Evolutionary conservation across 2,329 filamentous ascomycete genomes (phyloP).

Genomic region (Fusarium sp.): DNA sequence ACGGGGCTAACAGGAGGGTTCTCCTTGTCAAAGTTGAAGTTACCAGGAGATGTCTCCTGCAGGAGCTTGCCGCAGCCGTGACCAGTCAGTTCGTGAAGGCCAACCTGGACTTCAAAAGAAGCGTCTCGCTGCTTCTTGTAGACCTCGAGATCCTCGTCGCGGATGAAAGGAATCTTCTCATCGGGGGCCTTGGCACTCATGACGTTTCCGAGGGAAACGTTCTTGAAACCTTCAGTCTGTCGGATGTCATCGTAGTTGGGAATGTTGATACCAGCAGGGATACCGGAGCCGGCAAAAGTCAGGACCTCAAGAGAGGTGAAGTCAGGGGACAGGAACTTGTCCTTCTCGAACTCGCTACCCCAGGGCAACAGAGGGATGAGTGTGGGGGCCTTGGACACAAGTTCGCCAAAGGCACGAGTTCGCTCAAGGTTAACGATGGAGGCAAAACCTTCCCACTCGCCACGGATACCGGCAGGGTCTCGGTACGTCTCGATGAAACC

Average conservation of each 20-base stretch:
- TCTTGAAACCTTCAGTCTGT: slow-evolving; percentile 90
- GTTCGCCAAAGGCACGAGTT: slow-evolving; percentile 85
- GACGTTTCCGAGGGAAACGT: slow-evolving; percentile 93
- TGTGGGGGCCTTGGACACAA: slow-evolving; percentile 82
- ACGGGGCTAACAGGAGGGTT: slow-evolving; percentile 87
- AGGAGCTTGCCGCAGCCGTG: slow-evolving; percentile 95
- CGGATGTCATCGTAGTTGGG: slow-evolving; percentile 82
- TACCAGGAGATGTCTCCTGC: slow-evolving; percentile 84
- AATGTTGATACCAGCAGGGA: slow-evolving; percentile 76
- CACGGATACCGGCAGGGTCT: slow-evolving; percentile 83
- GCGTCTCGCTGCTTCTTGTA: slow-evolving; percentile 87
- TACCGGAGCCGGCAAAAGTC: slow-evolving; percentile 76
- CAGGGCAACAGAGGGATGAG: slow-evolving; percentile 94
- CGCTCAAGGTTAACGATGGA: slow-evolving; percentile 91
- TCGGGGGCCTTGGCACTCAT: slow-evolving; percentile 91
- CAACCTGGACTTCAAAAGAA: slow-evolving; percentile 95
- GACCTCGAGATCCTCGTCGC: slow-evolving; percentile 78
- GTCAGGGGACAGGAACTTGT: slow-evolving; percentile 93
- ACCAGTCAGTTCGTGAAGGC: slow-evolving; percentile 85
- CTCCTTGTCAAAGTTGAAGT: slow-evolving; percentile 88
- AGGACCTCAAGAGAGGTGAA: slow-evolving; percentile 95
- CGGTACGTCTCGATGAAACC: slow-evolving; percentile 90
- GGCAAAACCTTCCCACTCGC: slow-evolving; percentile 89
- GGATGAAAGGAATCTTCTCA: slow-evolving; percentile 92
- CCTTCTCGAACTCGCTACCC: slow-evolving; percentile 91